Percentiles rank a stretch among this genome's conserved stretches.
These are phyloP conservation scores for Phytophthora chlamydospora DNA, from an alignment of 352 stramenopile genomes.

Conservation along the genomic window DNA sequence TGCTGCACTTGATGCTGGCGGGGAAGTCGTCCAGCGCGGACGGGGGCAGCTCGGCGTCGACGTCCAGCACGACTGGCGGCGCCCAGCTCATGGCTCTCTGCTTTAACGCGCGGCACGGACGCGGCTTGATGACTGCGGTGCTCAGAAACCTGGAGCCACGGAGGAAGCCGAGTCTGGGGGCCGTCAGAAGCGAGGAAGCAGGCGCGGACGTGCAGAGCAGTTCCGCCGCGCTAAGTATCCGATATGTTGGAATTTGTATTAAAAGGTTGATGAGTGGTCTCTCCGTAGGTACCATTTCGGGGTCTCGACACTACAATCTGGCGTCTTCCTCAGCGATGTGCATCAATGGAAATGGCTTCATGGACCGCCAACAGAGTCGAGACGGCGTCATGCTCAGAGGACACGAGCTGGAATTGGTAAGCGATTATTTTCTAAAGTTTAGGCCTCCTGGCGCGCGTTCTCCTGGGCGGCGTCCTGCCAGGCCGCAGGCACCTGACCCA, in stretches of 20 bases:
- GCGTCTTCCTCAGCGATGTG: not conserved
- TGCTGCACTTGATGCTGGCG: slow-evolving; percentile 21
- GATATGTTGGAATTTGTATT: not conserved
- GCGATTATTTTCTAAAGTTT: slow-evolving; percentile 11
- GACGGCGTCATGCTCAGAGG: not conserved
- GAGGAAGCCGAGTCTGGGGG: slow-evolving; percentile 3
- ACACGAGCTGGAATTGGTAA: slow-evolving; percentile 9
- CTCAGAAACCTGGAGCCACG: slow-evolving; percentile 12
- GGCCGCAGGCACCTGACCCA: slow-evolving; percentile 46
- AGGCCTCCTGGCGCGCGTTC: slow-evolving; percentile 23
- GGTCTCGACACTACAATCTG: not conserved
- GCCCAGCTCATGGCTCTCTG: slow-evolving; percentile 27
- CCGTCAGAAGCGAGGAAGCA: not conserved
- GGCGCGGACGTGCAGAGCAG: too few species aligned
- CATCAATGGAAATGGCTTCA: slow-evolving; percentile 2
- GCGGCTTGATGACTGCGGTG: slow-evolving; percentile 27
- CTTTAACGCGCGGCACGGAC: slow-evolving; percentile 10
- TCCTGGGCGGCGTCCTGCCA: slow-evolving; percentile 55
- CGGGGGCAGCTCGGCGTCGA: slow-evolving; percentile 23
- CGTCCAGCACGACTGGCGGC: slow-evolving; percentile 27
- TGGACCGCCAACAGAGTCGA: not conserved
- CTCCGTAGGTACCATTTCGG: too few species aligned
- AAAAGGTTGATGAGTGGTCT: too few species aligned
- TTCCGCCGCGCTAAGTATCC: not conserved
- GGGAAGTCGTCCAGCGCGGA: slow-evolving; percentile 10